Conservation (phyloP, 1,139 yeast genomes). For the Zhuliangozyma blackwelliae region DNA sequence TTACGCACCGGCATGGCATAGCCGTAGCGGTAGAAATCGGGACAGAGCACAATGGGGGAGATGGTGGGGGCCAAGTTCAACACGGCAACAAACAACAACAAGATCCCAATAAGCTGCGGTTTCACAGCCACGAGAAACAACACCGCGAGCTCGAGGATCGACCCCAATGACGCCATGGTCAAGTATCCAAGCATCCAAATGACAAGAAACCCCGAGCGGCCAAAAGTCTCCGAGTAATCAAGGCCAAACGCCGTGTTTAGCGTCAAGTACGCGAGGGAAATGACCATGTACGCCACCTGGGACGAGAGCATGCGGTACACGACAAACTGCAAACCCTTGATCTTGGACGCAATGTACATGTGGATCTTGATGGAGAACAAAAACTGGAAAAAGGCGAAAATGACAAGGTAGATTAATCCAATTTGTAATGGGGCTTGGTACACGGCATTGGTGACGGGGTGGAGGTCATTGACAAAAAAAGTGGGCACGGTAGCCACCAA, state of each 20-base stretch:
- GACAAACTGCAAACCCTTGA: slow-evolving; percentile 36
- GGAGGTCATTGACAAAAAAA: slow-evolving; percentile 16
- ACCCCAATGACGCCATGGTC: slow-evolving; percentile 49
- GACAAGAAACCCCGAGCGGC: slow-evolving; percentile 47
- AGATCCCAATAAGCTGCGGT: slow-evolving; percentile 45
- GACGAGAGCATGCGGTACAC: slow-evolving; percentile 36
- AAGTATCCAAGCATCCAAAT: slow-evolving; percentile 43
- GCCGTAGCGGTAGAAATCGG: slow-evolving; percentile 44
- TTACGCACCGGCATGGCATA: slow-evolving; percentile 51
- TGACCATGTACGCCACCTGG: slow-evolving; percentile 38
- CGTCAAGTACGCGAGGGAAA: slow-evolving; percentile 39
- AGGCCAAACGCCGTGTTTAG: slow-evolving; percentile 45
- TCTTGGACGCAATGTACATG: slow-evolving; percentile 22
- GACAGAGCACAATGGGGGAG: slow-evolving; percentile 44
- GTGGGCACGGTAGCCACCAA: slow-evolving; percentile 23
- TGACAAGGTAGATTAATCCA: slow-evolving; percentile 29
- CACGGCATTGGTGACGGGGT: slow-evolving; percentile 22
- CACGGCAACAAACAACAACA: slow-evolving; percentile 42
- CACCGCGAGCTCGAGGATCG: slow-evolving; percentile 43
- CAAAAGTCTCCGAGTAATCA: slow-evolving; percentile 27
- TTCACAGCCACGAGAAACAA: slow-evolving; percentile 33
- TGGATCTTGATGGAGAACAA: slow-evolving; percentile 25
- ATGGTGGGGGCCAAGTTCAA: slow-evolving; percentile 46
- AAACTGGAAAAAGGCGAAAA: slow-evolving; percentile 31
- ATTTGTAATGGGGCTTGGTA: slow-evolving; percentile 29